Evolutionary conservation across 2,329 filamentous ascomycete genomes (phyloP), one percentile per base, ranked within the genome.

Genomic region (Macrophomina tecta): DNA sequence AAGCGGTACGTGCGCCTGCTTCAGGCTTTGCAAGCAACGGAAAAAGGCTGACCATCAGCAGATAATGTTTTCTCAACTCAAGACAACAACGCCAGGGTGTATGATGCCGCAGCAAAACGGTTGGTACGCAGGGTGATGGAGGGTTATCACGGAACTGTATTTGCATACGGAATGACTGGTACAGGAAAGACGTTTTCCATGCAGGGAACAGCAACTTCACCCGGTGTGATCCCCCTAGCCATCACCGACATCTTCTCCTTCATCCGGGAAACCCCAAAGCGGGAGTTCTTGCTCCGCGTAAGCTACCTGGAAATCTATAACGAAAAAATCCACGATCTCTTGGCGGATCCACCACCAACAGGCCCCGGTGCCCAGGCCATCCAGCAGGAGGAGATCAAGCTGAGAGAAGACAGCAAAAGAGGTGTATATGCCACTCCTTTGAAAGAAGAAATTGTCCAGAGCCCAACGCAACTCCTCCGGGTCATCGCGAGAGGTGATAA

Each of bases 231-330:
- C 66, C 95, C 95, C 6, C 84, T 98, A 46, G 95, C 95, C 46
- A 98, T 99, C 73, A 98, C 95, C 69, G 95, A 99, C 76, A 99
- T 99, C 63, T 99, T 99, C 79, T 98, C 95, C 0, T 99, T 97
- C 78, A 99, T 99, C 72, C 90, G 95, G 67, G 95, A 99, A 81
- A 98, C 95, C 0, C 95, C 95, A 0, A 92, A 93, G 42, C 87
- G 95, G 68, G 95, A 99, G 76, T 99, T 99, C 71, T 81, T 99
- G 67, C 86, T 99, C 67, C 90, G 95, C 69, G 95, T 99, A 76
- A 98, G 94, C 83, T 99, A 99, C 76, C 85, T 99, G 69, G 95
- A 99, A 81, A 99, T 99, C 69, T 99, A 99, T 82, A 99, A 99
- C 74, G 95, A 99, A 77, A 96, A 88, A 79, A 98, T 99, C 67